Evolutionary conservation across 352 stramenopile genomes (phyloP).

Genomic region (Pythium phragmiticola): DNA sequence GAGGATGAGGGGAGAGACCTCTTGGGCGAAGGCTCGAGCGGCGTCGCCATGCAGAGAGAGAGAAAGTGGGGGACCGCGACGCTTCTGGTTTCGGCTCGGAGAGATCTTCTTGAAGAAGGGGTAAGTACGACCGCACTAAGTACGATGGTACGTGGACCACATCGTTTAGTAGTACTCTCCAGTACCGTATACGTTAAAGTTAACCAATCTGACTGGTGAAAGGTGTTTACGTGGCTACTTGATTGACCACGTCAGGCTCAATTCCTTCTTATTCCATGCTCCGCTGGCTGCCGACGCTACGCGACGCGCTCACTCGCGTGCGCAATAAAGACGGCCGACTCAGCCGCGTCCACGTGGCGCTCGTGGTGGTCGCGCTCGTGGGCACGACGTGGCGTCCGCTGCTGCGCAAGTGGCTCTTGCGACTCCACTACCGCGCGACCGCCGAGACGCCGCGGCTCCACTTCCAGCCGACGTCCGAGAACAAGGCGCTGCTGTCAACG

Average conservation of each 20-base stretch:
- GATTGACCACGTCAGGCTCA: neutral
- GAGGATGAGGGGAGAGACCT: slow-evolving; percentile 11
- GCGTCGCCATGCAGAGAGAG: slow-evolving; percentile 25
- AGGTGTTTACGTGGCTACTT: slow-evolving; percentile 16
- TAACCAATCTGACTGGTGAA: slow-evolving; percentile 3
- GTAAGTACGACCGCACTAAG: slow-evolving; percentile 7
- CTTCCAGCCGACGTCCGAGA: slow-evolving; percentile 36
- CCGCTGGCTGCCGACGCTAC: neutral
- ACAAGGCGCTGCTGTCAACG: slow-evolving; percentile 35
- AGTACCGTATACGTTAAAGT: neutral
- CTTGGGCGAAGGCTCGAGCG: slow-evolving; percentile 25
- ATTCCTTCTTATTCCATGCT: neutral
- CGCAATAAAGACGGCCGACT: neutral
- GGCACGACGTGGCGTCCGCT: slow-evolving; percentile 15
- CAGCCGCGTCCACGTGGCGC: slow-evolving; percentile 6
- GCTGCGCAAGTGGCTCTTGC: slow-evolving; percentile 17
- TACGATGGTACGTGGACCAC: slow-evolving; percentile 15
- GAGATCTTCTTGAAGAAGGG: slow-evolving; percentile 21
- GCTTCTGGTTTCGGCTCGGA: slow-evolving; percentile 1
- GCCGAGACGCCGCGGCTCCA: slow-evolving; percentile 45
- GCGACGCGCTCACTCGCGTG: neutral
- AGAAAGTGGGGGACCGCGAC: slow-evolving; percentile 1
- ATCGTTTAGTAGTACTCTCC: neutral
- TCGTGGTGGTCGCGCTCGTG: slow-evolving; percentile 15
- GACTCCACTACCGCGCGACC: slow-evolving; percentile 37